A percentile compares a stretch with the other conserved stretches of the same genome.
These are phyloP conservation scores for Arthrocladium fulminans DNA, from an alignment of 2,329 filamentous ascomycete species.

Conservation along the genomic window DNA sequence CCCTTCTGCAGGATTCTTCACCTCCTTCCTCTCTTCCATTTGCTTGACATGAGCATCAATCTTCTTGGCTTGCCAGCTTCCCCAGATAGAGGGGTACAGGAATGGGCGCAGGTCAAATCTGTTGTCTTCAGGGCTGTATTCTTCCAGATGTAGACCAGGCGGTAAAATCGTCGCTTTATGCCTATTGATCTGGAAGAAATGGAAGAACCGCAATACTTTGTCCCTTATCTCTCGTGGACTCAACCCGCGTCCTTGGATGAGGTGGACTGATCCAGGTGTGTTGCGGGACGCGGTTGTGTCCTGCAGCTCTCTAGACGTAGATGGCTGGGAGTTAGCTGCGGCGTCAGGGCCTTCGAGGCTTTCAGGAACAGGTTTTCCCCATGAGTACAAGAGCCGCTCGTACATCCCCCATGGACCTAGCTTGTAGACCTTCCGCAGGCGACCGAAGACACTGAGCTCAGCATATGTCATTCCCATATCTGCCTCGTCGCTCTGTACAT, in stretches of 20 bases:
- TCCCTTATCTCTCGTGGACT: constrained; percentile 37
- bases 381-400: constrained; percentile 36
- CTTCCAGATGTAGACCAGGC: constrained; percentile 45
- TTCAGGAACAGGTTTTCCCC: constrained; percentile 10
- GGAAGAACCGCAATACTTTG: constrained; percentile 39
- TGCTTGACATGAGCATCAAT: constrained; percentile 40
- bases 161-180: constrained; percentile 57
- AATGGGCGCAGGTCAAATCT: constrained; percentile 51
- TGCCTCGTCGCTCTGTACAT: constrained; percentile 52
- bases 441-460: constrained; percentile 33
- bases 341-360: constrained; percentile 22
- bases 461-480: constrained; percentile 43
- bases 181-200: constrained; percentile 49
- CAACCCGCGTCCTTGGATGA: constrained; percentile 10
- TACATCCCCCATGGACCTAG: constrained; percentile 49
- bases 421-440: constrained; percentile 29
- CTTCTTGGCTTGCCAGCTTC: constrained; percentile 39
- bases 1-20: too few species aligned
- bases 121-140: constrained; percentile 45
- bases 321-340: not conserved
- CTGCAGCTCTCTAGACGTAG: constrained; percentile 23
- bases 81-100: constrained; percentile 37
- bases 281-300: not conserved
- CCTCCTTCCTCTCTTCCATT: constrained; percentile 29
- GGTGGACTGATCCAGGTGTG: not conserved